Base-by-base conservation (phyloP, 1,284 basidiomycete genomes). In the Papiliotrema flavescens region DNA sequence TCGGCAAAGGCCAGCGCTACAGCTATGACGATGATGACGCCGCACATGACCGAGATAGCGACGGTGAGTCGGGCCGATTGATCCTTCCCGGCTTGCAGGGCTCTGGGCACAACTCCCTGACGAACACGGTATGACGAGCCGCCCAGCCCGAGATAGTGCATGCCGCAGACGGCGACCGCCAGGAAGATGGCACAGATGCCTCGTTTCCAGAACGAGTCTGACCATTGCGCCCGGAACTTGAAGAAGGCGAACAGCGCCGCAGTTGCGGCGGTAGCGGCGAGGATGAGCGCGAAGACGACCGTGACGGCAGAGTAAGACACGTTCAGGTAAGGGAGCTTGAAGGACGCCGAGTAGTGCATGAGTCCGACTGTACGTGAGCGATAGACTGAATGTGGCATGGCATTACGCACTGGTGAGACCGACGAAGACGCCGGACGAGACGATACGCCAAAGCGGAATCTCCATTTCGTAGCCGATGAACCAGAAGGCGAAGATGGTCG, bases 381-480 rank as follows among this genome's bases (percentile, higher is more conserved):
- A 44, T n/a, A 17, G n/a, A 22, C n/a, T 32, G 37, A 45, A 24
- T 32, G 17, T 17, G 3, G 8, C 7, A 15, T 2, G 5, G 15
- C 11, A 36, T 13, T 87, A 55, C 76, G 89, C 65, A 89, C 93
- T 77, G 84, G 90, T 56, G 82, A 89, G 47, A 79, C 85, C 63
- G 85, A 93, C 75, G 84, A 92, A 75, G 77, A 88, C 45, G 81
- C 90, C 61, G 82, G 86, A 58, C 79, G 76, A 57, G 40, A 69
- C 42, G 51, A 76, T 74, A 52, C 79, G 72, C 67, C 72, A 74
- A 23, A 71, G 55, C 49, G 67, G 65, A 56, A 79, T 76, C 37
- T 76, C 68, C 45, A 71, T 60, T 53, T 77, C 75, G 17, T 72
- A 67, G 26, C 78, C 79, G 51, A 80, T 65, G 61, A 80, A 74